Conservation (phyloP, 495 filamentous ascomycete species). For the Xylaria grammica region DNA sequence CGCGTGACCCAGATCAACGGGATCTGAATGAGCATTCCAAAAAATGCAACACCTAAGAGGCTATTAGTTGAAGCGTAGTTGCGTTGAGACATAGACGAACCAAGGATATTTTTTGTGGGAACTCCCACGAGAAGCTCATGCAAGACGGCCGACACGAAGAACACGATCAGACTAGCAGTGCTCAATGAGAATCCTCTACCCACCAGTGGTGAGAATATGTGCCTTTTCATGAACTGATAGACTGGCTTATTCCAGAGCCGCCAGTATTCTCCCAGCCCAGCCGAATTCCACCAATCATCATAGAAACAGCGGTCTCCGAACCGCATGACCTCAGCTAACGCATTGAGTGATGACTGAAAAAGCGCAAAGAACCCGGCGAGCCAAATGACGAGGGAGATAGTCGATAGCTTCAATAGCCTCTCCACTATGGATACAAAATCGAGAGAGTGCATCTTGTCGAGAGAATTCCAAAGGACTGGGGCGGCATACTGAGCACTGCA, state of each 20-base stretch:
- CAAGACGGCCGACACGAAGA: constrained; percentile 81
- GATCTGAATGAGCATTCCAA: constrained; percentile 91
- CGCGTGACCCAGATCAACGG: constrained; percentile 83
- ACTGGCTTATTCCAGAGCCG: constrained; percentile 97
- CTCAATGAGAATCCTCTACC: constrained; percentile 75
- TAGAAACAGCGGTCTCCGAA: constrained; percentile 97
- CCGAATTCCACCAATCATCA: constrained; percentile 96
- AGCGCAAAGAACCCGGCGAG: constrained; percentile 95
- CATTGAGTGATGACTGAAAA: constrained; percentile 89
- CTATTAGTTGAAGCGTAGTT: constrained; percentile 2
- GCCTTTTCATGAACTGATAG: constrained; percentile 91
- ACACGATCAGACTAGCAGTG: constrained; percentile 76
- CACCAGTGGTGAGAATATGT: constrained; percentile 85
- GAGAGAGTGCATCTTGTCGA: constrained; percentile 81
- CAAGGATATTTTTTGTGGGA: constrained; percentile 93
- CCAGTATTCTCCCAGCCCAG: constrained; percentile 88
- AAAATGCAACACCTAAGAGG: constrained; percentile 77
- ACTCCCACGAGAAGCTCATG: constrained; percentile 94
- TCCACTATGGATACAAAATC: constrained; percentile 84
- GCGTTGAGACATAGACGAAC: constrained; percentile 48
- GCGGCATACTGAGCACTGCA: constrained; percentile 90
- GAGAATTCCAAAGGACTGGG: constrained; percentile 84
- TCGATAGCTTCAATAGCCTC: constrained; percentile 90
- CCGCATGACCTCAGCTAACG: constrained; percentile 83
- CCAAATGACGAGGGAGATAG: constrained; percentile 93